Percentiles rank a stretch among this genome's conserved stretches.
These are phyloP conservation scores for Bryum argenteum DNA, from an alignment of 225 moss, liverwort and hornwort genomes.

Conservation along the genomic window DNA sequence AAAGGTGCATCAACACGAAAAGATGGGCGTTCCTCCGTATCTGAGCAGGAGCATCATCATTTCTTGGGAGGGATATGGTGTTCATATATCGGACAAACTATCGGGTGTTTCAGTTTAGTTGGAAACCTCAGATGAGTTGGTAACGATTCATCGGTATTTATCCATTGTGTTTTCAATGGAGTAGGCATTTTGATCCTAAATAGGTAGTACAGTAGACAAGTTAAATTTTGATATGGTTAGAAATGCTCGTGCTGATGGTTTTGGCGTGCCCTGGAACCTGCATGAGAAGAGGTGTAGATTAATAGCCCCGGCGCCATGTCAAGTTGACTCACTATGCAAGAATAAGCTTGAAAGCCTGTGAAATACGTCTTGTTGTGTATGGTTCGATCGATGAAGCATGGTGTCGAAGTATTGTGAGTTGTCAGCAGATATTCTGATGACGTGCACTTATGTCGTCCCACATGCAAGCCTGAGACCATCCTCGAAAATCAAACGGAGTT, in stretches of 20 bases:
- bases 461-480: slow-evolving; percentile 42
- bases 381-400: slow-evolving; percentile 20
- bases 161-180: slow-evolving; percentile 13
- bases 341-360: slow-evolving; percentile 6
- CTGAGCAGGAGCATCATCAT: slow-evolving; percentile 28
- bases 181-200: slow-evolving; percentile 36
- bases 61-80: slow-evolving; percentile 17
- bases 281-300: slow-evolving; percentile 39
- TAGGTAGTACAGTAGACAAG: background rate
- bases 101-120: background rate
- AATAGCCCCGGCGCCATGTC: slow-evolving; percentile 27
- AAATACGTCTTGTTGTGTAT: slow-evolving; percentile 21
- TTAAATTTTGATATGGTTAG: background rate
- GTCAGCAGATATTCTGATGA: slow-evolving; percentile 28
- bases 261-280: slow-evolving; percentile 19
- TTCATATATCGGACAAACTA: background rate
- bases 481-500: slow-evolving; percentile 22
- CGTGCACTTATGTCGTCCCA: slow-evolving; percentile 43
- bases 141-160: slow-evolving; percentile 19
- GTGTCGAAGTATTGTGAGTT: slow-evolving; percentile 27
- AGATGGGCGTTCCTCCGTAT: slow-evolving; percentile 21
- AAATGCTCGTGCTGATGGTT: slow-evolving; percentile 4
- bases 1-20: slow-evolving; percentile 25
- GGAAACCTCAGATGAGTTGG: slow-evolving; percentile 2
- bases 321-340: slow-evolving; percentile 20